phyloP scores from a whole-genome alignment of 306 rosid species.

The Ormosia semicastrata region DNA sequence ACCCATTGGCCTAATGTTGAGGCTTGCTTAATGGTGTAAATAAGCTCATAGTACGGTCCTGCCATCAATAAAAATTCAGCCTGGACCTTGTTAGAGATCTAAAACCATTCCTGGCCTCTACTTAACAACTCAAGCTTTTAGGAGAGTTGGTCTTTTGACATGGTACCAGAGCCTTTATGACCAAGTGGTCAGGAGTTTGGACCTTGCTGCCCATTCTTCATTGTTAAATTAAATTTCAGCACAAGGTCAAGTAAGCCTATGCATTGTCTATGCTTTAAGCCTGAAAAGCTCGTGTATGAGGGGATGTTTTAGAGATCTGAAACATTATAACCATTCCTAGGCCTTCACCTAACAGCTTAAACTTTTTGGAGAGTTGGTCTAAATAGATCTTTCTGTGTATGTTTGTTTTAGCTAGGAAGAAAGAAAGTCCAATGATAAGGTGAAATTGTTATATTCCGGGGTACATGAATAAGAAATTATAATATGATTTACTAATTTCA shows the following conservation, averaged over 20 bases:
- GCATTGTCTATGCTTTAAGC: constrained; percentile 5
- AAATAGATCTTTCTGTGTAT: not conserved
- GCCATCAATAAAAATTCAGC: not conserved
- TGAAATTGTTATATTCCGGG: constrained; percentile 4
- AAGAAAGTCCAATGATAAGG: constrained; percentile 2
- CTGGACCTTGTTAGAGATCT: not conserved
- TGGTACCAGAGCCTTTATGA: not conserved
- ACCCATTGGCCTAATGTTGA: not conserved
- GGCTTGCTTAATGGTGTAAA: not conserved
- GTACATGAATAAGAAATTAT: not conserved
- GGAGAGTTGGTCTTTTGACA: constrained; percentile 2
- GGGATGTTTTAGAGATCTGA: not conserved
- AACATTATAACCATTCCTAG: not conserved
- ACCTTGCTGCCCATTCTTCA: not conserved
- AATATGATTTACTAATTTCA: not conserved
- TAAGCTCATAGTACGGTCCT: not conserved
- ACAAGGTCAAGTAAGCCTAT: not conserved
- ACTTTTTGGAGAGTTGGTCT: not conserved
- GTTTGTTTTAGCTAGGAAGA: not conserved
- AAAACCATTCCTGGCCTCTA: not conserved
- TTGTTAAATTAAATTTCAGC: not conserved
- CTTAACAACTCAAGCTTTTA: not conserved
- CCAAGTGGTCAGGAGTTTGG: constrained; percentile 7
- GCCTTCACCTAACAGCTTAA: not conserved
- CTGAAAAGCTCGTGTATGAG: not conserved